A percentile compares a stretch with the other conserved stretches of the same genome.
Conservation (phyloP, 148 eudicot species). For the Rhododendron ovatum region DNA sequence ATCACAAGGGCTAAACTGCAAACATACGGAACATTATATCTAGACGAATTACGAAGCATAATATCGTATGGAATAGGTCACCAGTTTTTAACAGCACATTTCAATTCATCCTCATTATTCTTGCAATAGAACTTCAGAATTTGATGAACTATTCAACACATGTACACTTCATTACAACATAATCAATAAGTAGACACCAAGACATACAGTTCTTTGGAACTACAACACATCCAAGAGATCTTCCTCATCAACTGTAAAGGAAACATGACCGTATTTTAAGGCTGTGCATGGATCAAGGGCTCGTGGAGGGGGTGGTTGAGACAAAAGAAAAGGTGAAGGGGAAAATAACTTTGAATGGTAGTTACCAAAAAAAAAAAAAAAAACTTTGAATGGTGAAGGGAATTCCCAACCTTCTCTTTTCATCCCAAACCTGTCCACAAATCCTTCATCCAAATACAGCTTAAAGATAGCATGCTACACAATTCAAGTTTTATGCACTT, state of each 20-base stretch:
- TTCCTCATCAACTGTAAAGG: background rate
- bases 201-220: background rate
- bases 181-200: background rate
- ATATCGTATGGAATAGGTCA: background rate
- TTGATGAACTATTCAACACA: background rate
- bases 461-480: background rate
- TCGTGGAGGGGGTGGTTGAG: background rate
- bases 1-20: background rate
- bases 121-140: background rate
- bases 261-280: background rate
- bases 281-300: background rate
- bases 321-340: background rate
- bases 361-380: too few relatives aligned
- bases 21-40: background rate
- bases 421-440: background rate
- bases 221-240: background rate
- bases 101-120: background rate
- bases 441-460: background rate
- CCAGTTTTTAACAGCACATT: background rate
- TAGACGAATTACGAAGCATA: background rate
- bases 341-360: background rate
- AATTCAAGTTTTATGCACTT: background rate
- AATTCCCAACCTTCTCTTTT: background rate
- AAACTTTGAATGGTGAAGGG: background rate
- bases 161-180: background rate